phyloP scores from a whole-genome alignment of 208 protist genomes.

The Trypanosoma congolense region DNA sequence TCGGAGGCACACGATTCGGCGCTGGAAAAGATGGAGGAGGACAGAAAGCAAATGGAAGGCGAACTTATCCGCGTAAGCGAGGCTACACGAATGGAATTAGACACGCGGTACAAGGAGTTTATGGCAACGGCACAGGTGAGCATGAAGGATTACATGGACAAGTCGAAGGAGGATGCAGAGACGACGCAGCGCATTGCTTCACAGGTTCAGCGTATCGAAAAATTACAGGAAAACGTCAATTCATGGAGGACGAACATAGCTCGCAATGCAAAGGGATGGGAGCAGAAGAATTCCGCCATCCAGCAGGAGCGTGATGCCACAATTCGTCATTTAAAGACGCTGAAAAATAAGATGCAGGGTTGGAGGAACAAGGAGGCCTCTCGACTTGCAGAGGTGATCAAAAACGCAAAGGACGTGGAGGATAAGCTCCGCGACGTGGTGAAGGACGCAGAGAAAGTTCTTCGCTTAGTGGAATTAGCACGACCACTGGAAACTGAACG shows the following conservation, averaged over 20 bases:
- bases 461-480: slow-evolving; percentile 92
- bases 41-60: slow-evolving; percentile 86
- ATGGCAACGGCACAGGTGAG: slow-evolving; percentile 89
- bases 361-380: slow-evolving; percentile 86
- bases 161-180: slow-evolving; percentile 93
- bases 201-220: slow-evolving; percentile 92
- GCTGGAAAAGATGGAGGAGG: slow-evolving; percentile 89
- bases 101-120: slow-evolving; percentile 87
- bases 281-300: slow-evolving; percentile 89
- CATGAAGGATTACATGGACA: slow-evolving; percentile 94
- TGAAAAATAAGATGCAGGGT: slow-evolving; percentile 92
- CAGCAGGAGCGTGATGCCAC: slow-evolving; percentile 91
- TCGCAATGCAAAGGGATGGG: slow-evolving; percentile 87
- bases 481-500: slow-evolving; percentile 93
- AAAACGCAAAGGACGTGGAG: slow-evolving; percentile 79
- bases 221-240: slow-evolving; percentile 87
- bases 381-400: slow-evolving; percentile 87
- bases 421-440: slow-evolving; percentile 57
- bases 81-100: slow-evolving; percentile 66
- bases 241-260: slow-evolving; percentile 90
- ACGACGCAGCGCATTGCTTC: slow-evolving; percentile 83
- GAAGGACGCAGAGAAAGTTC: slow-evolving; percentile 82
- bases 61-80: slow-evolving; percentile 70
- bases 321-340: slow-evolving; percentile 81
- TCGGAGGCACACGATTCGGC: slow-evolving; percentile 87